Conservation (phyloP, 176 grass and related monocot species). For the Oryza brachyantha region DNA sequence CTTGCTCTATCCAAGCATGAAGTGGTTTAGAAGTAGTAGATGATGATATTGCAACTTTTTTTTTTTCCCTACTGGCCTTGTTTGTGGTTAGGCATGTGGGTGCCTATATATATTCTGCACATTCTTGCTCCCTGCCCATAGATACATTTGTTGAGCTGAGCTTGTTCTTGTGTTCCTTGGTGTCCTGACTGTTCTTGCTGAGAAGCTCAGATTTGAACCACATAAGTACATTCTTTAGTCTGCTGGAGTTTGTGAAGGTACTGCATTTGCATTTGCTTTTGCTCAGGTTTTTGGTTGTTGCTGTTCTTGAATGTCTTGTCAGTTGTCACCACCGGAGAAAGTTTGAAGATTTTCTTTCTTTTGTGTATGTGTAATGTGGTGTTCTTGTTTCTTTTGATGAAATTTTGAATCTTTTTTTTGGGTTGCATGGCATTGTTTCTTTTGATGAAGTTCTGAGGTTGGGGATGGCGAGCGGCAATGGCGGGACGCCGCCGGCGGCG, state of each 20-base stretch:
- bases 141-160: background rate
- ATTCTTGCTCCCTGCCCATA: background rate
- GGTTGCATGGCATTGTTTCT: no score
- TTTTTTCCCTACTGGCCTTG: background rate
- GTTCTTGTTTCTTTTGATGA: background rate
- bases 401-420: background rate
- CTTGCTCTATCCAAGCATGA: no score
- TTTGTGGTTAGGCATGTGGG: background rate
- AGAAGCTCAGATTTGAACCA: background rate
- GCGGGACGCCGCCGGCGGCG: background rate
- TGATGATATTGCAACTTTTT: no score
- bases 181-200: background rate
- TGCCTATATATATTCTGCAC: conserved; percentile 10
- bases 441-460: background rate
- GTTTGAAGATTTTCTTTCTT: background rate
- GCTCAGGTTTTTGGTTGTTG: background rate
- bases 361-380: background rate
- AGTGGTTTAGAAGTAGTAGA: no score
- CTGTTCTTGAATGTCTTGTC: background rate
- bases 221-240: background rate
- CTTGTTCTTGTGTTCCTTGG: background rate
- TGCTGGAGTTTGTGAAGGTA: background rate
- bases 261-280: no score
- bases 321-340: background rate
- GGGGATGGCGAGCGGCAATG: conserved; percentile 34